These are phyloP conservation scores for Penicillium sp. DNA, from an alignment of 2,329 filamentous ascomycete species.

Conservation along the genomic window DNA sequence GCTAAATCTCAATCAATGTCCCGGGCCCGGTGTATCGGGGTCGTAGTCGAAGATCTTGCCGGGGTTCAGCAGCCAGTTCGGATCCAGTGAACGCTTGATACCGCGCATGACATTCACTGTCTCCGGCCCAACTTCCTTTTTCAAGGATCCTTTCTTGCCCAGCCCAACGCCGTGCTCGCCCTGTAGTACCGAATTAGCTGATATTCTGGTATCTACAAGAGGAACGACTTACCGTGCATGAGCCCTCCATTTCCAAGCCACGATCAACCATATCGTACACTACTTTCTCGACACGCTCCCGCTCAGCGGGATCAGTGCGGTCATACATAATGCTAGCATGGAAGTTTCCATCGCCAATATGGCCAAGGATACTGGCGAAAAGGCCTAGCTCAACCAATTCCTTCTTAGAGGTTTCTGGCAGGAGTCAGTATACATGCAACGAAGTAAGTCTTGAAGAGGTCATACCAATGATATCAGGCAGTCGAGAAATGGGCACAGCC, in stretches of 20 bases:
- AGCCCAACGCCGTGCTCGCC: constrained; percentile 85
- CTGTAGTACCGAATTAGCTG: constrained; percentile 22
- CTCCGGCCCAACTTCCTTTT: constrained; percentile 75
- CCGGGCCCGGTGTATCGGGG: constrained; percentile 1
- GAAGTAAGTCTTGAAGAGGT: not conserved
- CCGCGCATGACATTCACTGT: constrained; percentile 82
- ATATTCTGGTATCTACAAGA: not conserved
- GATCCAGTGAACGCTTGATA: constrained; percentile 80
- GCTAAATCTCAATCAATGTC: constrained; percentile 4
- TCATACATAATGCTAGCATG: constrained; percentile 92
- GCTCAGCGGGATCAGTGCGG: constrained; percentile 65
- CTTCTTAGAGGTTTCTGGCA: constrained; percentile 75
- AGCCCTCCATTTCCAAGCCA: constrained; percentile 92
- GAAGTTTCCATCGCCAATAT: constrained; percentile 93
- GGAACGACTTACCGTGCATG: constrained; percentile 62
- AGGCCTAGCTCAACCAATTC: constrained; percentile 83
- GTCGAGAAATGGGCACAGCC: constrained; percentile 59
- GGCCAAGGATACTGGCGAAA: constrained; percentile 83
- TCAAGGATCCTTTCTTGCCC: constrained; percentile 77
- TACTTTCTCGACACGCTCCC: constrained; percentile 72
- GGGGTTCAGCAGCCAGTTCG: constrained; percentile 85
- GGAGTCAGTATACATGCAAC: constrained; percentile 14
- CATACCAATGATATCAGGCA: constrained; percentile 62
- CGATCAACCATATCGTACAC: constrained; percentile 88
- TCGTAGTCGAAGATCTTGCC: constrained; percentile 78